phyloP scores from a whole-genome alignment of 2,329 filamentous ascomycete species.

The Xylariaceae sp. region DNA sequence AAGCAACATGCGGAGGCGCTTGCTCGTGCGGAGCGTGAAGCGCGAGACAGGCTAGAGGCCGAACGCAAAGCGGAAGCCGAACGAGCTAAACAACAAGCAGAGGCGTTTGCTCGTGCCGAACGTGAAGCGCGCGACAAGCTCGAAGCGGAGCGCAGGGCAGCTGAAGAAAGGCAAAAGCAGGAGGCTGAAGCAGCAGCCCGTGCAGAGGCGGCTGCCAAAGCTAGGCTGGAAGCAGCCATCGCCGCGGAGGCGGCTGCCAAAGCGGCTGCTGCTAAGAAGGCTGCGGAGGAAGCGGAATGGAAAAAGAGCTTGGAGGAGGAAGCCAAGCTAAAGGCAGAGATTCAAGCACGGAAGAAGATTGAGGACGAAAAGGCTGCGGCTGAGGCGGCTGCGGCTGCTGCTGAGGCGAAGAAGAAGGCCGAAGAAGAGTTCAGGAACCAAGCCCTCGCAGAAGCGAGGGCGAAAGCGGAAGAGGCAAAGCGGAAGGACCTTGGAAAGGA shows the following conservation, averaged over 20 bases:
- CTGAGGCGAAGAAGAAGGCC: conserved; percentile 49
- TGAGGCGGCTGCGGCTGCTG: conserved; percentile 39
- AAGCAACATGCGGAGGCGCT: conserved; percentile 29
- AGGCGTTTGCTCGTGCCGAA: conserved; percentile 41
- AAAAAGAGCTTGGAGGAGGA: conserved; percentile 27
- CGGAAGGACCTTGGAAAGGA: conserved; percentile 49
- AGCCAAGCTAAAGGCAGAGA: conserved; percentile 36
- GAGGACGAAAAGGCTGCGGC: conserved; percentile 35
- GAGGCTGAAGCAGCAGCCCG: conserved; percentile 39
- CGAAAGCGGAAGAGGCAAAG: conserved; percentile 39
- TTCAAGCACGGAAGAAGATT: conserved; percentile 35
- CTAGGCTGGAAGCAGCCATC: conserved; percentile 37
- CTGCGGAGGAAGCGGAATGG: conserved; percentile 25
- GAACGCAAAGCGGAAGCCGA: conserved; percentile 37
- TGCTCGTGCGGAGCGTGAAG: conserved; percentile 39
- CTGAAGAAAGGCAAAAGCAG: conserved; percentile 32
- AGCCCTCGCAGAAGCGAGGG: conserved; percentile 42
- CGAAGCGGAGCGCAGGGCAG: conserved; percentile 32
- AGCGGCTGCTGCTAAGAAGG: conserved; percentile 23
- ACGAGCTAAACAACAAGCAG: conserved; percentile 22
- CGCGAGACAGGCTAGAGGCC: conserved; percentile 29
- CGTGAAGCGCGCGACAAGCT: conserved; percentile 31
- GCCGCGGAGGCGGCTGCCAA: conserved; percentile 24
- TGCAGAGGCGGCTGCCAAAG: conserved; percentile 38
- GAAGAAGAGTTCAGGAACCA: conserved; percentile 51